Conservation (phyloP, 2,329 filamentous ascomycete genomes). For the Cladophialophora immunda region DNA sequence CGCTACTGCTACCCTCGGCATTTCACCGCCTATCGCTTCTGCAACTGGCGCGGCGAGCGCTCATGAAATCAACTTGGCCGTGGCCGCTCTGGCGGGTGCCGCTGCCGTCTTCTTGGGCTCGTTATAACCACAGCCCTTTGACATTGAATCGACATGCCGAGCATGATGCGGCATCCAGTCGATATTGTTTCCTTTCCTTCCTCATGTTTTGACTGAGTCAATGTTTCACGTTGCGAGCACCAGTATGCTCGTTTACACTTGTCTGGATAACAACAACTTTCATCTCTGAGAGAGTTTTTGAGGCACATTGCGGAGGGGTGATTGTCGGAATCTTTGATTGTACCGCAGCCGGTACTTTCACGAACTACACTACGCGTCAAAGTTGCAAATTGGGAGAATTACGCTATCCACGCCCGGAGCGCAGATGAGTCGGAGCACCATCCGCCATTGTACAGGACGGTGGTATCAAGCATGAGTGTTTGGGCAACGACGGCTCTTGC, state of each 20-base stretch:
- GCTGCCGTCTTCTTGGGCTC: conserved; percentile 36
- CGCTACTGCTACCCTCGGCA: conserved; percentile 17
- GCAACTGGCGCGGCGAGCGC: conserved; percentile 34
- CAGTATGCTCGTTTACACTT: conserved; percentile 29
- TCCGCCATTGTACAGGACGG: neutral
- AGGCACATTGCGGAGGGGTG: conserved; percentile 14
- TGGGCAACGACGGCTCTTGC: neutral
- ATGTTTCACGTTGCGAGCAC: conserved; percentile 32
- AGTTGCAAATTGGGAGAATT: conserved; percentile 16
- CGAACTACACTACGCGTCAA: conserved; percentile 1
- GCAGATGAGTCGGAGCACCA: conserved; percentile 7
- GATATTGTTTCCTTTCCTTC: conserved; percentile 23
- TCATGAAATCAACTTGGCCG: conserved; percentile 33
- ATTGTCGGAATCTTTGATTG: conserved; percentile 18
- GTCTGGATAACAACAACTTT: conserved; percentile 26
- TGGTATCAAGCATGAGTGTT: conserved; percentile 7
- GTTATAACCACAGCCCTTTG: conserved; percentile 25
- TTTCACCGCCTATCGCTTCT: conserved; percentile 31
- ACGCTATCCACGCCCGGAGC: conserved; percentile 20
- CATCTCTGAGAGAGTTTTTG: conserved; percentile 35
- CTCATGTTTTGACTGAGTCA: conserved; percentile 36
- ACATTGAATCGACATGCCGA: conserved; percentile 21
- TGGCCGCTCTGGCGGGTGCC: conserved; percentile 38
- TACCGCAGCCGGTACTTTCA: conserved; percentile 32
- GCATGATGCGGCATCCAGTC: conserved; percentile 19